Base-by-base conservation (phyloP, 2,329 filamentous ascomycete genomes). In the Pseudocercospora musae region DNA sequence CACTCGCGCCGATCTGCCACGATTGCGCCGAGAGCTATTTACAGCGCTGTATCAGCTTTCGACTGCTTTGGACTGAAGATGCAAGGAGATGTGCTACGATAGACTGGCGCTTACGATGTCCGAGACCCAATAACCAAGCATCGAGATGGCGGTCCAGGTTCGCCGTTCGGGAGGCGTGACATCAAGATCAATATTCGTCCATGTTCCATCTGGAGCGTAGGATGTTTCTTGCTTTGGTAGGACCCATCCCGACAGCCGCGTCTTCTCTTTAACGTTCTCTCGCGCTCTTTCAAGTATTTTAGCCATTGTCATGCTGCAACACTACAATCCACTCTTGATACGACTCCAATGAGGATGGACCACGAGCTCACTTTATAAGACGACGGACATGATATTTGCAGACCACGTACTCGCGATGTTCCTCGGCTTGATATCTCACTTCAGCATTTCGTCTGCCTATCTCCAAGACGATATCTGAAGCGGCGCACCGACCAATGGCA, bases 61-160 rank as follows among this genome's bases (percentile, higher is more conserved):
- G 20, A 48, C 5, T 10, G 6, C 8, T n/a, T 21, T 48, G 2
- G 21, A 21, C 44, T n/a, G 21, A 11, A 48, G 7, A 1, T 48
- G 2, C 6, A 48, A 3, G 23, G 7, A 2, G 44, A 21, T 5
- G 21, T 18, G 2, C 4, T 3, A 3, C 9, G 10, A 23, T n/a
- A 2, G 11, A 23, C 18, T 20, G 21, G 78, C 77, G 57, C 78
- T 79, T 66, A 81, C 70, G 10, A 77, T 74, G 69, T 81, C 79
- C n/a, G 71, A 76, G 63, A 80, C 76, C 80, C 80, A 82, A 67
- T 78, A 82, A 1, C 77, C 77, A 4, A 78, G 67, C 42, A 79
- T 74, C 2, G 77, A 76, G 59, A 75, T 74, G 1, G 73, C 73
- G 1, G 76, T 75, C 80, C 80, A 82, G 0, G 77, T 81, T 11